These are phyloP conservation scores for Penicillium sp. DNA, from an alignment of 2,329 filamentous ascomycete species.

Conservation along the genomic window DNA sequence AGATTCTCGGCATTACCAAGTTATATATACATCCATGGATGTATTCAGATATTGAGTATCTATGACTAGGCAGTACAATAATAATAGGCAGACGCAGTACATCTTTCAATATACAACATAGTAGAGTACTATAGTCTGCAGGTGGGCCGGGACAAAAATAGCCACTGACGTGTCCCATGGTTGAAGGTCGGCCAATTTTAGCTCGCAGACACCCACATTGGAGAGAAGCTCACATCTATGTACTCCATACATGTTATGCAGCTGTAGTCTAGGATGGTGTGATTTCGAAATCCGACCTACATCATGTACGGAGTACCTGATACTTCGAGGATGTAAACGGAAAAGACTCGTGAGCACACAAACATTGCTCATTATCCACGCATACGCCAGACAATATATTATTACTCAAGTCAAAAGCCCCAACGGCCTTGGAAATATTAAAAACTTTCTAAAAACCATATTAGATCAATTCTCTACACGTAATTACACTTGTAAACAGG, in stretches of 20 bases:
- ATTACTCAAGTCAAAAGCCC: not conserved
- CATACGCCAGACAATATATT: not conserved
- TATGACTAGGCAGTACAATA: not conserved
- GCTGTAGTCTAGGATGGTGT: not conserved
- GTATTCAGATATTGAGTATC: too few relatives aligned
- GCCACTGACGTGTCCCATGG: constrained; percentile 20
- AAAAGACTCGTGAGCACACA: not conserved
- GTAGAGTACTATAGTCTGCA: not conserved
- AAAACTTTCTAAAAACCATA: not conserved
- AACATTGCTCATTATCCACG: too few relatives aligned
- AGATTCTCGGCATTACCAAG: not conserved
- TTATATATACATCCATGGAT: not conserved
- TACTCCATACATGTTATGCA: constrained; percentile 1
- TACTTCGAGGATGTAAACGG: not conserved
- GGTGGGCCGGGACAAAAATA: constrained; percentile 7
- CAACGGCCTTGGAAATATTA: not conserved
- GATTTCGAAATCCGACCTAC: not conserved
- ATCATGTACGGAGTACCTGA: not conserved
- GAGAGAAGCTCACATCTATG: constrained; percentile 5
- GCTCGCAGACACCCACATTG: constrained; percentile 5
- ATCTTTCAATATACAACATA: not conserved
- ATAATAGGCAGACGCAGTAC: not conserved
- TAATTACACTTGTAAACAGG: not conserved
- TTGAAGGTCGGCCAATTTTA: constrained; percentile 14
- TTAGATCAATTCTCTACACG: not conserved